Evolutionary conservation across 495 filamentous ascomycete genomes (phyloP), one percentile per base, ranked within the genome.

Genomic region (Rhizodiscina lignyota): DNA sequence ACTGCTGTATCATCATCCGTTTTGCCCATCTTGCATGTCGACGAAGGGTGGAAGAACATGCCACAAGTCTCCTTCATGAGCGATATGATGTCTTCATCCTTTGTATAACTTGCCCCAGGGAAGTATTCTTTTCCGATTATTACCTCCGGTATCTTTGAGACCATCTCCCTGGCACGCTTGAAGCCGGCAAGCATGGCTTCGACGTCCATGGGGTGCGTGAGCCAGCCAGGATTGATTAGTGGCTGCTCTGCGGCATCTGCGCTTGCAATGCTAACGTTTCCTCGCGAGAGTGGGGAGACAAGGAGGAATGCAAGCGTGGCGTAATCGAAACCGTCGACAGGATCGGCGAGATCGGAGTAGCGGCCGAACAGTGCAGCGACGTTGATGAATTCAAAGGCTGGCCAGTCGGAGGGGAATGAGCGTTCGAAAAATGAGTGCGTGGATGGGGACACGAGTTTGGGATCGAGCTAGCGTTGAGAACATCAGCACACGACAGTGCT

Each of bases 1-100:
- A 60, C 72, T 4, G 63, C 66, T 21, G 62, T 55, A 2, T 38
- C 38, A 16, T 66, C 66, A 0, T 54, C 62, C 0, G 38, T 4
- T 30, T 43, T 56, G 0, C 76, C 75, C 72, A 80, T 80, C 50
- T 69, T 71, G 26, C 59, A 60, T 1, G 73, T 78, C 0, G 71
- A 68, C 12, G 67, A 68, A 59, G 67, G 67, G 41, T 74, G 72
- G 63, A 63, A 73, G 8, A 35, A 43, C 21, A 29, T 27, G 22
- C 1, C 30, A 18, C 18, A 30, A 24, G 29, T 41, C 4, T 40
- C 22, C n/a, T 23, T 30, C 18, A 51, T 37, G 19, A 21, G 35
- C 11, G 34, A 18, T 11, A 52, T 24, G 19, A 52, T 40, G 32
- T 54, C 34, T 19, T 23, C 49, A 31, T 54, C 49, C 8, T 35